These are phyloP conservation scores for Aleurites moluccanus DNA, from an alignment of 441 rosid genomes.

Conservation along the genomic window DNA sequence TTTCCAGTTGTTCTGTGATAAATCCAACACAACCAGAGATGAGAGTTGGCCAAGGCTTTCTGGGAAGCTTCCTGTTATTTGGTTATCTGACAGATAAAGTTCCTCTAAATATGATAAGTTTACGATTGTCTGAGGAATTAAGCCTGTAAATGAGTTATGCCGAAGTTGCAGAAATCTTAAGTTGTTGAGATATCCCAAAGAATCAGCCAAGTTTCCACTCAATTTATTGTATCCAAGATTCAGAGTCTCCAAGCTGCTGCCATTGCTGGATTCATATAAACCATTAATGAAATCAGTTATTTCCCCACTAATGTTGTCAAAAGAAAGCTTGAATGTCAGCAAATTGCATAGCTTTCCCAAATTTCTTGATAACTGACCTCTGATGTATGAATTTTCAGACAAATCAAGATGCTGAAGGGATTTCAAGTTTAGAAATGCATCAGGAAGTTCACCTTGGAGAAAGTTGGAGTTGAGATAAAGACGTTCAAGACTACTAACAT, in stretches of 20 bases:
- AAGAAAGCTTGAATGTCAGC: neutral
- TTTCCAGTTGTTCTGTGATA: neutral
- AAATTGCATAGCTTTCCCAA: neutral
- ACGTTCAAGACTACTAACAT: neutral
- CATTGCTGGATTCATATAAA: neutral
- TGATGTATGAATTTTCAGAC: conserved; percentile 7
- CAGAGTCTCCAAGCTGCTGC: neutral
- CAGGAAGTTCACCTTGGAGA: neutral
- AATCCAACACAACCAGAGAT: neutral
- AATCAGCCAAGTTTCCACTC: neutral
- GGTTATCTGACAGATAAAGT: neutral
- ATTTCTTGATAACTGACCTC: neutral
- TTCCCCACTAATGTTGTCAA: neutral
- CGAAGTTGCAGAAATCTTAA: neutral
- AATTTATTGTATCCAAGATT: neutral
- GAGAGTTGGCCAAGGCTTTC: conserved; percentile 1
- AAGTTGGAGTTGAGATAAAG: neutral
- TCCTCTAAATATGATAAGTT: neutral
- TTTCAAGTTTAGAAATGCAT: neutral
- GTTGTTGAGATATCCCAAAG: neutral
- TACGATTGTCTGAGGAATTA: neutral
- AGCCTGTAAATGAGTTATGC: neutral
- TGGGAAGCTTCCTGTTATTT: neutral
- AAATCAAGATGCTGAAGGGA: conserved; percentile 2
- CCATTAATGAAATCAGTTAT: neutral